Percentiles rank a stretch among this genome's conserved stretches.
phyloP scores from a whole-genome alignment of 73 alveolate genomes.

The Paramecium caudatum region DNA sequence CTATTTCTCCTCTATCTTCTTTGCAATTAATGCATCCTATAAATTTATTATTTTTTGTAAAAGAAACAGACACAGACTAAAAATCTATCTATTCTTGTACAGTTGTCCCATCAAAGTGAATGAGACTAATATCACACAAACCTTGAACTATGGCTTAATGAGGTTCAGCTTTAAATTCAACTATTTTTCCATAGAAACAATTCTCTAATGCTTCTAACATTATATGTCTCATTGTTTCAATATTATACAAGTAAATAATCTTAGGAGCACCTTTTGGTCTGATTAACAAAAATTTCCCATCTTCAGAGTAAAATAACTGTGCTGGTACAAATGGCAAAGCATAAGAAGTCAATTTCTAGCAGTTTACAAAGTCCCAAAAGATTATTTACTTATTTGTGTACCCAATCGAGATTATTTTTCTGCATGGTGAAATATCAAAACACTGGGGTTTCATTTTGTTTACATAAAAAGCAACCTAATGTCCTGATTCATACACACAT shows the following conservation, averaged over 20 bases:
- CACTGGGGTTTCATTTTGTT: slow-evolving; percentile 27
- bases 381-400: neutral
- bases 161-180: neutral
- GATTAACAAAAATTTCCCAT: neutral
- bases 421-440: slow-evolving; percentile 29
- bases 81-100: neutral
- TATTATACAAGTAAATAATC: slow-evolving; percentile 5
- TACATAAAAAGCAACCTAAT: neutral
- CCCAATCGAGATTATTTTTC: slow-evolving; percentile 18
- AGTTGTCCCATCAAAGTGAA: neutral
- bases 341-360: neutral
- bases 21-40: neutral
- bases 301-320: neutral
- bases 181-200: neutral
- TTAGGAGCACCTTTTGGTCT: slow-evolving; percentile 21
- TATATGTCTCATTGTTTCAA: no score
- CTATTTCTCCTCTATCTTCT: neutral
- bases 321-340: neutral
- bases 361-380: slow-evolving; percentile 21
- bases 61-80: neutral
- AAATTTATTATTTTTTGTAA: neutral
- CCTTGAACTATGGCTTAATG: neutral
- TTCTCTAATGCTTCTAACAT: no score
- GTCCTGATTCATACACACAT: neutral
- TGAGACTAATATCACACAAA: neutral